A percentile compares a stretch with the other conserved stretches of the same genome.
These are phyloP conservation scores for Gilbertella persicaria DNA, from an alignment of 371 early-diverging fungal genomes.

Conservation along the genomic window DNA sequence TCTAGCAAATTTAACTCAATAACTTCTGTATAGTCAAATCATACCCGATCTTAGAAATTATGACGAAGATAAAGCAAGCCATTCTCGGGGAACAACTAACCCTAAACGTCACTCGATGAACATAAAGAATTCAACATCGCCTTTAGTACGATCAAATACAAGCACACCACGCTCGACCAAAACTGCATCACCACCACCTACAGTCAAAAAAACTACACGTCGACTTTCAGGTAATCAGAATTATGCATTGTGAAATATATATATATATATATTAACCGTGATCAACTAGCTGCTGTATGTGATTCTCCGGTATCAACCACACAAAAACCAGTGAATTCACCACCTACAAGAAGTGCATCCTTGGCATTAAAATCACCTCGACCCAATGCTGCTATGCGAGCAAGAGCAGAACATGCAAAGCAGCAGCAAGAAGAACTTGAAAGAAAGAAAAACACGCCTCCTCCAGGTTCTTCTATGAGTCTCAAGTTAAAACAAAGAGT, in stretches of 20 bases:
- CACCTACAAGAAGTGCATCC: slow-evolving; percentile 10
- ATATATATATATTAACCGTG: background rate
- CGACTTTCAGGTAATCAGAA: background rate
- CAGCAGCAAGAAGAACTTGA: slow-evolving; percentile 39
- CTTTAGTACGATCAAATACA: background rate
- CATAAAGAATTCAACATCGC: background rate
- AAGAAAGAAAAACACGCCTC: slow-evolving; percentile 18
- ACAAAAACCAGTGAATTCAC: background rate
- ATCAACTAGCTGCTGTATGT: slow-evolving; percentile 10
- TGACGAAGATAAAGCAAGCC: slow-evolving; percentile 1
- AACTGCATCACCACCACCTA: background rate
- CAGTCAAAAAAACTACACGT: background rate
- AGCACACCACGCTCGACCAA: background rate
- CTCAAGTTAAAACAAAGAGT: slow-evolving; percentile 34
- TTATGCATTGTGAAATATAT: background rate
- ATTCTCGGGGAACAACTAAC: background rate
- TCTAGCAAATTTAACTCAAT: background rate
- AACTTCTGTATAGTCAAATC: slow-evolving; percentile 14
- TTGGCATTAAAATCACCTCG: slow-evolving; percentile 25
- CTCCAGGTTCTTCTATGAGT: slow-evolving; percentile 6
- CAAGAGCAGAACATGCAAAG: slow-evolving; percentile 45
- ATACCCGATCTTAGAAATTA: slow-evolving; percentile 24
- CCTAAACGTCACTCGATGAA: slow-evolving; percentile 11
- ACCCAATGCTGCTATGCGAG: slow-evolving; percentile 43
- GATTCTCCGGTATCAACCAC: slow-evolving; percentile 6